Evolutionary conservation across 805 yeast genomes (phyloP).

Genomic region (Teunomyces panamensis): DNA sequence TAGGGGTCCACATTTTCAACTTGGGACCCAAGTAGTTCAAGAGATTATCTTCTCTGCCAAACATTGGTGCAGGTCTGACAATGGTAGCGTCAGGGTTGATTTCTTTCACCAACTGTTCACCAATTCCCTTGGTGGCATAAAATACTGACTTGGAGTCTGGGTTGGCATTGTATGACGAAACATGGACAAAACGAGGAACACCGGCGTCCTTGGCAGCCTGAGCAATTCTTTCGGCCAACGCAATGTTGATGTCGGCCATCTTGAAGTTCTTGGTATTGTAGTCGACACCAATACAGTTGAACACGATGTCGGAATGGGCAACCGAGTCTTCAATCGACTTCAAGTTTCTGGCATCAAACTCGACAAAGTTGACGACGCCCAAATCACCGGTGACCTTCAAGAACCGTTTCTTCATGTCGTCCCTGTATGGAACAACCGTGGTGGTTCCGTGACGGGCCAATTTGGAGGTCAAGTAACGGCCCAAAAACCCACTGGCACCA

Average conservation of each 20-base stretch:
- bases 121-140: constrained; percentile 75
- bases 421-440: constrained; percentile 76
- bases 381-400: constrained; percentile 81
- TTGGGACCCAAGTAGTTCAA: constrained; percentile 57
- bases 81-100: constrained; percentile 74
- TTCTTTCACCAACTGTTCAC: constrained; percentile 68
- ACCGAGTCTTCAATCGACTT: constrained; percentile 74
- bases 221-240: constrained; percentile 73
- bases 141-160: constrained; percentile 65
- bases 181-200: constrained; percentile 74
- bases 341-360: constrained; percentile 76
- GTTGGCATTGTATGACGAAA: constrained; percentile 75
- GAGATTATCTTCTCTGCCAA: constrained; percentile 69
- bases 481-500: constrained; percentile 78
- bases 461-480: constrained; percentile 66
- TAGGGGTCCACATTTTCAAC: constrained; percentile 62
- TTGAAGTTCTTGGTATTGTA: constrained; percentile 74
- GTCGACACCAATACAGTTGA: constrained; percentile 75
- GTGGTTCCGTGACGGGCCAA: constrained; percentile 81
- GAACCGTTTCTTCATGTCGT: constrained; percentile 73
- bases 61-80: constrained; percentile 82
- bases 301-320: constrained; percentile 78
- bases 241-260: constrained; percentile 82
- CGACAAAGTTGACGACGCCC: constrained; percentile 82
- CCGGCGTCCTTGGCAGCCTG: constrained; percentile 65